Percentiles rank a stretch among this genome's conserved stretches.
These are phyloP conservation scores for Syzygium syzygioides DNA, from an alignment of 441 rosid species.

Conservation along the genomic window DNA sequence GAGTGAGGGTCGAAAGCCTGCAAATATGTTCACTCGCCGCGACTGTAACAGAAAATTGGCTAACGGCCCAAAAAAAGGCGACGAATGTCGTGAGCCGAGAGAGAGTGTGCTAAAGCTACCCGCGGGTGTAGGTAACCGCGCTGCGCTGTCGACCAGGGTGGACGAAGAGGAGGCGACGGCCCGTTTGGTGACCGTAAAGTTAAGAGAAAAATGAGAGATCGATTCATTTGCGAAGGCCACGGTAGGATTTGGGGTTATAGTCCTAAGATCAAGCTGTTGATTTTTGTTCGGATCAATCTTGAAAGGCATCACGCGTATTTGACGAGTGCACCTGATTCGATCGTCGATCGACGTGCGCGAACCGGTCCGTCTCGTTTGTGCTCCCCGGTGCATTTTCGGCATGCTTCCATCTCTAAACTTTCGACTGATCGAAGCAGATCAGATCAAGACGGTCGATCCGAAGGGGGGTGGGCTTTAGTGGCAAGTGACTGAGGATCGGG, in stretches of 20 bases:
- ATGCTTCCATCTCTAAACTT: too few species aligned
- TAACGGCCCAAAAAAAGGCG: background rate
- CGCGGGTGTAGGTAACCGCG: background rate
- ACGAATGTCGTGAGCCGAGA: background rate
- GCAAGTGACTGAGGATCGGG: background rate
- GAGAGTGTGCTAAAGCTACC: background rate
- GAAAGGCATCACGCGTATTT: background rate
- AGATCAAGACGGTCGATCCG: background rate
- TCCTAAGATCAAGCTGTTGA: background rate
- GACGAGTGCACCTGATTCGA: background rate
- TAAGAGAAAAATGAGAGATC: too few species aligned
- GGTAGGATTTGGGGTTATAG: background rate
- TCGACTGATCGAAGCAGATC: background rate
- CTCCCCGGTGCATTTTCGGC: too few species aligned
- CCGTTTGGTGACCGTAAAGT: background rate
- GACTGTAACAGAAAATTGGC: background rate
- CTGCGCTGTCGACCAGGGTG: background rate
- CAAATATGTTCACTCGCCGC: background rate
- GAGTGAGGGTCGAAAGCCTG: background rate
- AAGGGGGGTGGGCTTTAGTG: background rate
- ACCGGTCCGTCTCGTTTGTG: background rate
- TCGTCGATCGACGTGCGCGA: background rate
- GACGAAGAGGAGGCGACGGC: background rate
- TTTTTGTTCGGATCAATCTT: background rate
- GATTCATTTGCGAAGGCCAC: background rate